These are phyloP conservation scores for Fusarium tjaetaba DNA, from an alignment of 2,329 filamentous ascomycete species.

Conservation along the genomic window DNA sequence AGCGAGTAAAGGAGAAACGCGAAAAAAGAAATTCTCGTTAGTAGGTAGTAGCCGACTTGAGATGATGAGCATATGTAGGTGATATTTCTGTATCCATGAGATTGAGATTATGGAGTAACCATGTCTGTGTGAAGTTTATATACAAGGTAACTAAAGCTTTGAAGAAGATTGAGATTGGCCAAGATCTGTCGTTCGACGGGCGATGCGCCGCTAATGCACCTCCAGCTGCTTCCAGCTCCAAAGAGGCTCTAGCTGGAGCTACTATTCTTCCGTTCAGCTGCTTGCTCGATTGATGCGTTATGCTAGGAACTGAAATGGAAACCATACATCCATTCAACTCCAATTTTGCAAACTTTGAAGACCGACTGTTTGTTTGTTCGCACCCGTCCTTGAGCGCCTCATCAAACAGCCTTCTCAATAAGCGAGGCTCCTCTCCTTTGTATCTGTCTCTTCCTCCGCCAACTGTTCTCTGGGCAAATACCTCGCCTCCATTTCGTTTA, in stretches of 20 bases:
- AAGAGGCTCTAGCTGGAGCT: slow-evolving; percentile 36
- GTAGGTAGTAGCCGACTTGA: slow-evolving; percentile 21
- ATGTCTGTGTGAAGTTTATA: background rate
- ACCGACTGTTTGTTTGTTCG: background rate
- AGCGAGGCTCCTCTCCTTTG: slow-evolving; percentile 12
- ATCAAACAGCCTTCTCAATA: background rate
- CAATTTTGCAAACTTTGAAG: slow-evolving; percentile 3
- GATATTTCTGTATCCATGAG: slow-evolving; percentile 13
- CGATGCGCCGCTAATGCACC: slow-evolving; percentile 33
- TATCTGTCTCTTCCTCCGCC: background rate
- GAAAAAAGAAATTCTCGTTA: slow-evolving; percentile 25
- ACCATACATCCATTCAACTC: background rate
- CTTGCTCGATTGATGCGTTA: slow-evolving; percentile 10
- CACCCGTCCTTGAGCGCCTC: background rate
- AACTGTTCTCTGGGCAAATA: slow-evolving; percentile 1
- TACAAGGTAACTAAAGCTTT: background rate
- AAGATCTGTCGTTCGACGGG: slow-evolving; percentile 1
- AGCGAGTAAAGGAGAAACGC: slow-evolving; percentile 21
- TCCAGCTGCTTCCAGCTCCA: slow-evolving; percentile 1
- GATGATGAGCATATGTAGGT: slow-evolving; percentile 23
- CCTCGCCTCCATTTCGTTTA: slow-evolving; percentile 28
- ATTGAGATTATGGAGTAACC: slow-evolving; percentile 12
- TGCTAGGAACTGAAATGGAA: background rate
- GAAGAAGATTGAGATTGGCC: slow-evolving; percentile 5
- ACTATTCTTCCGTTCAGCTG: slow-evolving; percentile 37